phyloP scores from a whole-genome alignment of 148 eudicot species.

The Cornus kousa region DNA sequence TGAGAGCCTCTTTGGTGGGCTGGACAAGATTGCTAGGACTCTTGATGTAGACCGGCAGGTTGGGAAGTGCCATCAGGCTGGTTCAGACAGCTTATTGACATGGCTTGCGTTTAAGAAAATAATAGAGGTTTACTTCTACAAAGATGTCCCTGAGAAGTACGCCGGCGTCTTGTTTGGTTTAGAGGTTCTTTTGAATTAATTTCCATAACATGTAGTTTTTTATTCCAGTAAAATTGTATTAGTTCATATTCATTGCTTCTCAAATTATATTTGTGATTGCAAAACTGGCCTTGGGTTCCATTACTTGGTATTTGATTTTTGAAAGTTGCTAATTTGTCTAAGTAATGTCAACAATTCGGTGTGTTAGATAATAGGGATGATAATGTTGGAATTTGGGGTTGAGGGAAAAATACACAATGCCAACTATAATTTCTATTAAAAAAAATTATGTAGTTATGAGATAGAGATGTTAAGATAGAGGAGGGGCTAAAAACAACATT shows the following conservation, averaged over 20 bases:
- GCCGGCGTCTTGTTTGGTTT: conserved; percentile 56
- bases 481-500: too few relatives aligned
- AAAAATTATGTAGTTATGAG: too few relatives aligned
- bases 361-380: too few relatives aligned
- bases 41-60: conserved; percentile 40
- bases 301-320: too few relatives aligned
- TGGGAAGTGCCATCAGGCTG: conserved; percentile 67
- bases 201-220: conserved; percentile 7
- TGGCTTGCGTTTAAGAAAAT: conserved; percentile 56
- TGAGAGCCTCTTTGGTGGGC: conserved; percentile 58
- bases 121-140: conserved; percentile 27
- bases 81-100: conserved; percentile 76
- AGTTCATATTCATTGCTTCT: not conserved
- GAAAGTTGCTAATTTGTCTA: too few relatives aligned
- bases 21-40: conserved; percentile 42
- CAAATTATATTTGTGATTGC: too few relatives aligned
- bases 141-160: conserved; percentile 27
- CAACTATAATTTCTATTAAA: too few relatives aligned
- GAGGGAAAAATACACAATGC: too few relatives aligned
- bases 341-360: too few relatives aligned
- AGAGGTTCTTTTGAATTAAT: conserved; percentile 38
- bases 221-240: conserved; percentile 13
- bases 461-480: too few relatives aligned
- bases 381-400: too few relatives aligned
- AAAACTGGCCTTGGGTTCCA: too few relatives aligned